Conservation (phyloP, 176 grass and related monocot genomes). For the Neostapfia colusana region DNA sequence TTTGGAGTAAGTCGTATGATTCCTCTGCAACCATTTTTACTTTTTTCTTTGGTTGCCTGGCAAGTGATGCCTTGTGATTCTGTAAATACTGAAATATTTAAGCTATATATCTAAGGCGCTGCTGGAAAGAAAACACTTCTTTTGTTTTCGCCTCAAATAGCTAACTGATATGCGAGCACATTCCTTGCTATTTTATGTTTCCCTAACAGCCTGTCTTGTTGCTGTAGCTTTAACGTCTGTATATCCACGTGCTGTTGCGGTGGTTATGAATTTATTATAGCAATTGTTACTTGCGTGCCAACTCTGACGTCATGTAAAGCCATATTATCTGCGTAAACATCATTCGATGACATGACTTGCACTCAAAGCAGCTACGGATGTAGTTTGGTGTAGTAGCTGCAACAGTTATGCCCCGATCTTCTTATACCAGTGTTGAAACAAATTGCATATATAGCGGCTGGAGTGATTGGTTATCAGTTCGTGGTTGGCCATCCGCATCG, state of each 20-base stretch:
- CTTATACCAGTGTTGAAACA: not conserved
- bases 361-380: conserved; percentile 34
- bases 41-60: not conserved
- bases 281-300: not conserved
- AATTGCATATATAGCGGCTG: not conserved
- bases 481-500: conserved; percentile 45
- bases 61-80: not conserved
- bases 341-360: conserved; percentile 4
- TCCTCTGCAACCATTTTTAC: conserved; percentile 5
- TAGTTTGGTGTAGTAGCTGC: conserved; percentile 48
- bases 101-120: not conserved
- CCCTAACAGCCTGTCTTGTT: conserved; percentile 9
- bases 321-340: not conserved
- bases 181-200: not conserved
- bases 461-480: conserved; percentile 40
- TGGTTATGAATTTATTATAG: conserved; percentile 37
- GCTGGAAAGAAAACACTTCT: not conserved
- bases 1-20: not conserved
- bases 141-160: not conserved
- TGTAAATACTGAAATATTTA: conserved; percentile 5
- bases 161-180: not conserved
- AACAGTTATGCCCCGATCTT: conserved; percentile 11
- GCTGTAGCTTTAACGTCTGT: conserved; percentile 28
- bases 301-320: not conserved
- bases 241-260: conserved; percentile 6